Base-by-base conservation (phyloP, 169 alveolate genomes). In the Cryptosporidium ryanae region DNA sequence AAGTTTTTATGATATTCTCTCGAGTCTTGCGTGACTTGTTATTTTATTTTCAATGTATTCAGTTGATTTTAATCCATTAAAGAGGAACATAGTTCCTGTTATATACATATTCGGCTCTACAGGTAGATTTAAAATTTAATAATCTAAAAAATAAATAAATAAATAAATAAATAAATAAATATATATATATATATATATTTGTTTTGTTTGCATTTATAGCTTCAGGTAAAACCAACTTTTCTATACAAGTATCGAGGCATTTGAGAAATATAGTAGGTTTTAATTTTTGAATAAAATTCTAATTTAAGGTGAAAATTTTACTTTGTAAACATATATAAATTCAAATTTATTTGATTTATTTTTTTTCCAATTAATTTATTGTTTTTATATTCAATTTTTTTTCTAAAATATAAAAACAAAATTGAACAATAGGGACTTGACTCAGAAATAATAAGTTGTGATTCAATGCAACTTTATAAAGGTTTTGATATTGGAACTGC, bases 401-500 rank as follows among this genome's bases (percentile, higher is more conserved):
- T 21, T 52, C 34, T 18, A 32, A 76, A 50, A 46, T 1, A 55
- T 76, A 21, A 76, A 59, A 59, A 13, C 87, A 38, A 38, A 38
- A 38, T 6, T 10, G 8, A 38, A 38, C 8, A 38, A 6, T 10
- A 38, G 46, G 46, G 46, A 6, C 8, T 38, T 38, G 46, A 38
- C 13, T 38, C 46, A 12, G 87, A 76, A 61, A 76, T 76, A 43
- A 46, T 76, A n/a, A 76, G 63, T 34, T 76, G 87, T 32, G 87
- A 76, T 49, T 59, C 76, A 32, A 76, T 76, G 70, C 87, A 76
- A 38, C n/a, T 76, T 17, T 76, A 76, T 46, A 76, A 76, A 48
- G 76, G 87, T 2, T 76, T 76, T 31, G 87, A 76, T 76, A 43
- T 76, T 59, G 87, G 87, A 32, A 76, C 87, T 8, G 87, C 76